Evolutionary conservation across 306 rosid species (phyloP).

Genomic region (Delonix regia): DNA sequence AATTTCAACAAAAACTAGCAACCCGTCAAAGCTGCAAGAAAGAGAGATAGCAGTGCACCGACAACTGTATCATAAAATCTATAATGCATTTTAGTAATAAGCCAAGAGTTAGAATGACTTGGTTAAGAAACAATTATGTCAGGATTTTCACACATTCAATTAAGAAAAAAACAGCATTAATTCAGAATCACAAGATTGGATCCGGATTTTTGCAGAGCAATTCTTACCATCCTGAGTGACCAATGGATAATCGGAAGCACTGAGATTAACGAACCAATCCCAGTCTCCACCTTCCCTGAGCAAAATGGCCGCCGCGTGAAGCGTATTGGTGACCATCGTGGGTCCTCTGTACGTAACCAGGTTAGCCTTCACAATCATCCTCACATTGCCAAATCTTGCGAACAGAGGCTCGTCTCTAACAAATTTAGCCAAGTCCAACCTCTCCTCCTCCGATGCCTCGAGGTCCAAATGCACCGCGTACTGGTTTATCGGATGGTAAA

Average conservation of each 20-base stretch:
- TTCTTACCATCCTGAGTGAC: conserved; percentile 57
- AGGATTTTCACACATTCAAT: background rate
- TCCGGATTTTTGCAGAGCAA: background rate
- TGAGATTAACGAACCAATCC: conserved; percentile 62
- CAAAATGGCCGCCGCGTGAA: conserved; percentile 58
- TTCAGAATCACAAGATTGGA: conserved; percentile 5
- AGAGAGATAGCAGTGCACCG: conserved; percentile 7
- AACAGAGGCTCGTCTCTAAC: conserved; percentile 47
- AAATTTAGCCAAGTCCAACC: conserved; percentile 47
- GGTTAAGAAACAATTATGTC: conserved; percentile 5
- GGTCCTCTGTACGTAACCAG: conserved; percentile 62
- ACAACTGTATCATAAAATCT: background rate
- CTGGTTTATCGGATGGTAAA: conserved; percentile 56
- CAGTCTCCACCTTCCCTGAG: conserved; percentile 45
- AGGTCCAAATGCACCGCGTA: conserved; percentile 60
- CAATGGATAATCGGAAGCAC: conserved; percentile 62
- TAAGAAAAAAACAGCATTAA: conserved; percentile 24
- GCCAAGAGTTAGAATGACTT: background rate
- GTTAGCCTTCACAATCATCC: conserved; percentile 54
- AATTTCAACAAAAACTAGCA: background rate
- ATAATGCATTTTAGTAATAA: conserved; percentile 19
- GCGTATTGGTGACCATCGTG: conserved; percentile 55
- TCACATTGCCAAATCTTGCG: conserved; percentile 44
- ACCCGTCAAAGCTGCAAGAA: conserved; percentile 22
- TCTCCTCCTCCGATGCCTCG: conserved; percentile 46